Percentiles rank a stretch among this genome's conserved stretches.
Evolutionary conservation across 2,329 filamentous ascomycete species (phyloP).

Genomic region (Fusarium protoensiforme): DNA sequence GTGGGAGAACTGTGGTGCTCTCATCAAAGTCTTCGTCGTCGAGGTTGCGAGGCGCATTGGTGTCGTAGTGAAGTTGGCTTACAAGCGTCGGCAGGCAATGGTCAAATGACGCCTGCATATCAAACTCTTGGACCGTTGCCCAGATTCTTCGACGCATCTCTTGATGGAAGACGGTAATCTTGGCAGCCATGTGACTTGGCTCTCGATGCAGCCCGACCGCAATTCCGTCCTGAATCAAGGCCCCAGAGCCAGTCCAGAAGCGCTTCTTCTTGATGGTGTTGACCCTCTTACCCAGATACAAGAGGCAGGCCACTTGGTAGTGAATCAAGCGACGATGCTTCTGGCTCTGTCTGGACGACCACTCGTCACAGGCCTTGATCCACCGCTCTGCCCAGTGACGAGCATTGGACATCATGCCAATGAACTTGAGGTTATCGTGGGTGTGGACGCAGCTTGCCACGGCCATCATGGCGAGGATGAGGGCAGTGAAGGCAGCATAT

Average conservation of each 20-base stretch:
- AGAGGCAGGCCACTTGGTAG: constrained; percentile 68
- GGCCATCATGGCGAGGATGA: constrained; percentile 69
- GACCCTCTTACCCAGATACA: constrained; percentile 70
- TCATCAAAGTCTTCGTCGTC: constrained; percentile 69
- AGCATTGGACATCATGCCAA: constrained; percentile 68
- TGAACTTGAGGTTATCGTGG: constrained; percentile 63
- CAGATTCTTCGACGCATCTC: constrained; percentile 72
- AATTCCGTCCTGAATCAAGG: constrained; percentile 67
- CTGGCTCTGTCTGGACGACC: constrained; percentile 67
- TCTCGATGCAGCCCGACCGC: constrained; percentile 70
- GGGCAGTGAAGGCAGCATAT: constrained; percentile 65
- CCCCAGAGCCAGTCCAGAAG: constrained; percentile 68
- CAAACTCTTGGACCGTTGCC: constrained; percentile 71
- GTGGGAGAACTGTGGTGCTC: constrained; percentile 61
- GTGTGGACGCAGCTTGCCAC: constrained; percentile 68
- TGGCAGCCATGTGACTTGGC: constrained; percentile 64
- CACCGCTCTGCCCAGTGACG: constrained; percentile 66
- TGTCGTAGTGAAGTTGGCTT: constrained; percentile 66
- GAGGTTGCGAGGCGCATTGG: constrained; percentile 66
- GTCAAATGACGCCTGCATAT: constrained; percentile 71
- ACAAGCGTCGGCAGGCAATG: constrained; percentile 69
- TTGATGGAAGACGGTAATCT: constrained; percentile 68
- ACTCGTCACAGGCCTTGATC: constrained; percentile 66
- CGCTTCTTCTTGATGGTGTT: constrained; percentile 74
- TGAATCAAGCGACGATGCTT: constrained; percentile 70